Evolutionary conservation across 805 yeast species (phyloP).

Genomic region (Yarrowia bubula): DNA sequence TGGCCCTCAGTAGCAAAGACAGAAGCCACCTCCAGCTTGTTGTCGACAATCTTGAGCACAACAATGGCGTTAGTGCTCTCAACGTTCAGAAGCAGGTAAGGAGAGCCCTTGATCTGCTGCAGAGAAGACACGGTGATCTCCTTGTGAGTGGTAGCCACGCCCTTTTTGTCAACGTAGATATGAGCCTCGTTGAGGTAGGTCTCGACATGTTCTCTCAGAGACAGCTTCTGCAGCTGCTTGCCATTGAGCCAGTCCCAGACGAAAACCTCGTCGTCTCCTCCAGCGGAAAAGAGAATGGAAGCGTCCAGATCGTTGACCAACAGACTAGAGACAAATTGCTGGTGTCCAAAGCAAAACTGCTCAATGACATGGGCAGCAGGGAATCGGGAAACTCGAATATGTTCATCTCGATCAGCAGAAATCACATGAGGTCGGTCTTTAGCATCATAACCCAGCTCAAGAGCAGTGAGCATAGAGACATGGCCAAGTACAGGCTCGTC

Average conservation of each 20-base stretch:
- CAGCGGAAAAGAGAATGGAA: conserved; percentile 68
- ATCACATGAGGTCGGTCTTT: conserved; percentile 56
- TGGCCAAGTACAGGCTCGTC: conserved; percentile 84
- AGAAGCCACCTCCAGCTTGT: conserved; percentile 34
- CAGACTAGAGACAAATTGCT: conserved; percentile 72
- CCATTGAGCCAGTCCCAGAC: conserved; percentile 78
- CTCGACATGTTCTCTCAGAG: conserved; percentile 45
- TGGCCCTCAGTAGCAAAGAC: conserved; percentile 35
- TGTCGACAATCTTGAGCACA: conserved; percentile 35
- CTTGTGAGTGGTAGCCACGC: conserved; percentile 9
- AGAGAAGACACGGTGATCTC: conserved; percentile 35
- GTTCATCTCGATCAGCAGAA: conserved; percentile 94
- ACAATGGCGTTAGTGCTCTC: conserved; percentile 34
- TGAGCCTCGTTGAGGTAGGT: conserved; percentile 55
- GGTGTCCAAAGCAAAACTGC: conserved; percentile 82
- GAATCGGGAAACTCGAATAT: conserved; percentile 75
- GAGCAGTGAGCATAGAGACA: conserved; percentile 91
- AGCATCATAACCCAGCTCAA: conserved; percentile 47
- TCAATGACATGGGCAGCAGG: conserved; percentile 79
- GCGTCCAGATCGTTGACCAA: conserved; percentile 53
- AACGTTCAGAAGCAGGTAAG: conserved; percentile 38
- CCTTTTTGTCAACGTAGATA: conserved; percentile 45
- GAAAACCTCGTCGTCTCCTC: conserved; percentile 78
- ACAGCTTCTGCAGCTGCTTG: conserved; percentile 49
- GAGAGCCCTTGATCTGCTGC: conserved; percentile 39